Conservation (phyloP, 2,329 filamentous ascomycete genomes). For the Aspergillus sp. region DNA sequence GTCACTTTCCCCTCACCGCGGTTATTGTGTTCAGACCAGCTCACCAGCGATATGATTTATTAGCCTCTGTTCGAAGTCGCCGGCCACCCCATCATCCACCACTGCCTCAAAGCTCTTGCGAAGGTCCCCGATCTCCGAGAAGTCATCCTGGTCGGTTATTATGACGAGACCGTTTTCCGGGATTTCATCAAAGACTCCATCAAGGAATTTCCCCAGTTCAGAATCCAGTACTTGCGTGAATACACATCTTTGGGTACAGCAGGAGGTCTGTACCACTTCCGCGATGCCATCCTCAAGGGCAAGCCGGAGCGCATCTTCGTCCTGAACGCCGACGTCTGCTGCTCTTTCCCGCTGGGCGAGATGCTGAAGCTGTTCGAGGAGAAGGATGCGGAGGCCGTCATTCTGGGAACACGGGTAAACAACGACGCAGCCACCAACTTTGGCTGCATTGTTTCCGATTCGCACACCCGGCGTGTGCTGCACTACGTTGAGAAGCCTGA, state of each 20-base stretch:
- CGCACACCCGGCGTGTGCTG: constrained; percentile 88
- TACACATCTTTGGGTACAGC: constrained; percentile 95
- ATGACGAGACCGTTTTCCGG: constrained; percentile 93
- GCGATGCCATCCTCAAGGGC: constrained; percentile 96
- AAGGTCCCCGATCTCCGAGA: constrained; percentile 91
- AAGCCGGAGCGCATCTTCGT: constrained; percentile 94
- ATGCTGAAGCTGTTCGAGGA: constrained; percentile 95
- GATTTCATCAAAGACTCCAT: constrained; percentile 94
- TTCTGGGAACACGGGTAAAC: constrained; percentile 84
- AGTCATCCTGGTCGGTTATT: constrained; percentile 97
- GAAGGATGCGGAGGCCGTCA: constrained; percentile 93
- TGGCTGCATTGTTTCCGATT: constrained; percentile 93
- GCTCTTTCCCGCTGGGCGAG: constrained; percentile 90
- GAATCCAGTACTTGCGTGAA: constrained; percentile 93
- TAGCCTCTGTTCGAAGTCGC: constrained; percentile 97
- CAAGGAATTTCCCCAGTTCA: constrained; percentile 78
- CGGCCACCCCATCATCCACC: constrained; percentile 96
- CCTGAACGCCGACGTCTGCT: constrained; percentile 97
- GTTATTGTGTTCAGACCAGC: background rate
- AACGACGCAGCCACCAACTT: constrained; percentile 94
- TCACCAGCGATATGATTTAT: constrained; percentile 5
- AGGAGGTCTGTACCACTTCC: constrained; percentile 97
- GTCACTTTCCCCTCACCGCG: too few relatives aligned
- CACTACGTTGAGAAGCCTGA: constrained; percentile 99
- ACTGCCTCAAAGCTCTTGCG: constrained; percentile 87